Evolutionary conservation across 306 rosid genomes (phyloP).

Genomic region (Quercus wislizeni): DNA sequence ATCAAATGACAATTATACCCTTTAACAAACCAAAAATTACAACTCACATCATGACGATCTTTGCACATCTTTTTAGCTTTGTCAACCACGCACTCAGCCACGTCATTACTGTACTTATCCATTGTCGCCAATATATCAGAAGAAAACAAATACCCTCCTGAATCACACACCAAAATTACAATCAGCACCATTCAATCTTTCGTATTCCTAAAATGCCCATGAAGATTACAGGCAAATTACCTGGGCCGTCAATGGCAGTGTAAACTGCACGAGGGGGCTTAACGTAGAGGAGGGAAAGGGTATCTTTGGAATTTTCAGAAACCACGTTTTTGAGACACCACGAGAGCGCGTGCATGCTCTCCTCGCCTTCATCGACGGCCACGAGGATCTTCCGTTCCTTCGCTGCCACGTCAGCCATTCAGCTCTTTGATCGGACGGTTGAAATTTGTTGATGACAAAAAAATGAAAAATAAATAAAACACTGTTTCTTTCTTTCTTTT

Average conservation of each 20-base stretch:
- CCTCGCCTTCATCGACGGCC: constrained; percentile 82
- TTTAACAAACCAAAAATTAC: background rate
- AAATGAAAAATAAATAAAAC: too few species aligned
- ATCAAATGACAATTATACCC: background rate
- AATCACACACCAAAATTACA: background rate
- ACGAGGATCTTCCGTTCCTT: constrained; percentile 64
- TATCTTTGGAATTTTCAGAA: too few species aligned
- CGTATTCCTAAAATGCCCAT: background rate
- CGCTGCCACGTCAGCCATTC: constrained; percentile 51
- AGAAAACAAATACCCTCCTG: constrained; percentile 71
- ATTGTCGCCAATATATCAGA: constrained; percentile 52
- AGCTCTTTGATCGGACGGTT: constrained; percentile 1
- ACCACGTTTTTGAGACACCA: too few species aligned
- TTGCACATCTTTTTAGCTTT: constrained; percentile 62
- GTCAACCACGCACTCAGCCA: constrained; percentile 53
- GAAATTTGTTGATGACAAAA: too few species aligned
- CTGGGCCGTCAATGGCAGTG: constrained; percentile 70
- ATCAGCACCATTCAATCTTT: background rate
- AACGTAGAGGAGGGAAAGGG: background rate
- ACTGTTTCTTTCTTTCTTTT: too few species aligned
- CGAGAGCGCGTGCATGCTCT: too few species aligned
- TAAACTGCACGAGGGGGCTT: constrained; percentile 51
- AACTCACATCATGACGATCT: constrained; percentile 43
- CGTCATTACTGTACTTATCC: constrained; percentile 54
- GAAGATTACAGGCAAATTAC: background rate